Evolutionary conservation across 345 rosid species (phyloP), one percentile per base, ranked within the genome.

Genomic region (Populus tremula): DNA sequence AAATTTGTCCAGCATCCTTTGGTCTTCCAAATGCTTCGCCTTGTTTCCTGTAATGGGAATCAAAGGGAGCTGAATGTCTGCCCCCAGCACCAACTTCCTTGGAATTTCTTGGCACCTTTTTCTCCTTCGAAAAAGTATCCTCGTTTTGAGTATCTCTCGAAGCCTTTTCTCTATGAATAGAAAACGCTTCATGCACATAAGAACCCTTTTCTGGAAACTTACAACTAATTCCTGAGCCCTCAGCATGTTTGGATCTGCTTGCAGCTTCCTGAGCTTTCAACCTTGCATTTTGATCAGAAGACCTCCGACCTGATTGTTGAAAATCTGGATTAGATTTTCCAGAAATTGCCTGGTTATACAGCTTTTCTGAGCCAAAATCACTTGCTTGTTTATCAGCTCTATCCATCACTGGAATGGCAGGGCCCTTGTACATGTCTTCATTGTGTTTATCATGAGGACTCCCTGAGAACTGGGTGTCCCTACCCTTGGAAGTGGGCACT

Each of bases 1-100:
- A 69, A 80, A 78, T 73, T 80, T 83, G 90, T 73, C 78, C 88
- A 53, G 79, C 53, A 74, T 90, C 95, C 84, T 84, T 89, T 66
- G 74, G 76, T 73, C 85, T 89, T 67, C 90, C 92, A 65, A 78
- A 83, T 79, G 62, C 78, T 75, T 91, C 96, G 83, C 81, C 77
- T 64, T 76, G 87, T 87, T 86, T 89, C 77, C 82, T 81, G 75
- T 76, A 69, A 38, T 84, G 79, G 63, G 85, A 76, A 72, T 91
- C 94, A 47, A 82, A 73, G 29, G 90, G 81, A 39, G 87, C 74
- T 45, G 86, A 83, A 81, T 77, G 82, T 82, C 86, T 89, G 61
- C 83, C 85, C 63, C 89, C 90, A 77, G 87, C 67, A 74, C 86
- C 87, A 78, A 86, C 87, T 85, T 87, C 98, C 85, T 83, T 91